Base-by-base conservation (phyloP, 768 basidiomycete genomes). In the Psilocybe subaeruginosa region DNA sequence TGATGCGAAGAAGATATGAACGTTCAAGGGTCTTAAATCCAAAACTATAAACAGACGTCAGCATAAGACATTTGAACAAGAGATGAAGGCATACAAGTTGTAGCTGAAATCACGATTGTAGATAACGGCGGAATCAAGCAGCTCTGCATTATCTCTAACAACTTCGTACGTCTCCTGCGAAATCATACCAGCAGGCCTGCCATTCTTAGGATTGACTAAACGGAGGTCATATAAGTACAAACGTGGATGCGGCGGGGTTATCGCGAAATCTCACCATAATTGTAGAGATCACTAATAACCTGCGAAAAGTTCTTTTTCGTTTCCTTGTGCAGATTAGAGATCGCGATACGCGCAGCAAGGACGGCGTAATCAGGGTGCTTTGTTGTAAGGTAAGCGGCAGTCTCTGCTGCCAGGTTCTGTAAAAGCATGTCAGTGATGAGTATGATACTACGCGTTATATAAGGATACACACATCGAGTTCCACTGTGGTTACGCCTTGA, bases 11-110 rank as follows among this genome's bases (percentile, higher is more conserved):
- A 5, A 99, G 87, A 76, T 99, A 99, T 1, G 96, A 98, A 33
- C 96, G 91, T 77, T 99, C 97, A 33, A 99, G 88, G 2, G 97
- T 99, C 77, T 99, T 99, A 87, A 99, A 99, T n/a, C 97, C 97
- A 70, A 99, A 99, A 78, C 92, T 93, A 46, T 7, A 23, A 23
- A 2, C 23, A 23, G 23, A 23, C 2, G 23, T 23, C 23, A 23
- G 23, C 23, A 23, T 23, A 43, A 30, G 48, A 35, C 31, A 23
- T 12, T 35, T 4, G 17, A 2, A 51, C 35, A 17, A 39, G 12
- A 16, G 8, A 1, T 17, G 3, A 0, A 8, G 77, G 51, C 92
- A 43, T 58, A 96, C 94, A 78, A 97, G 76, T 97, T 95, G 81
- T 99, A 99, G 73, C 85, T 92, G 80, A 99, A 99, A 74, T 99